A percentile compares a stretch with the other conserved stretches of the same genome.
Evolutionary conservation across 2,329 filamentous ascomycete species (phyloP).

Genomic region (Arthroderma uncinatum): DNA sequence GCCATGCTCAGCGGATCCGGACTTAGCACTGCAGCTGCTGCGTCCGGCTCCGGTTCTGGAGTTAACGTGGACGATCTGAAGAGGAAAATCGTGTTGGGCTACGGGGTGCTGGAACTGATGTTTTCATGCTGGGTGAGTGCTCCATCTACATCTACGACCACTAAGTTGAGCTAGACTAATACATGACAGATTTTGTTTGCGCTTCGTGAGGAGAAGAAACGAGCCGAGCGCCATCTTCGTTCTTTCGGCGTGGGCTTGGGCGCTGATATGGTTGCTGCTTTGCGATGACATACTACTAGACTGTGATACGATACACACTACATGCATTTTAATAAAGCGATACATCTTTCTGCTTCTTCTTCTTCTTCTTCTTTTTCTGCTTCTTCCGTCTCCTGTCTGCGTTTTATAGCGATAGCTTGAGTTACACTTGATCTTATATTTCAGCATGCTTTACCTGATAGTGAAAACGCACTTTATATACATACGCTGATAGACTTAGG

Average conservation of each 20-base stretch:
- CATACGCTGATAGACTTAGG: conserved; percentile 2
- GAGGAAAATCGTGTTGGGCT: conserved; percentile 75
- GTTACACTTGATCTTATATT: neutral
- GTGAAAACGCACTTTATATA: neutral
- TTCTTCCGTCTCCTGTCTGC: neutral
- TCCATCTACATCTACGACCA: neutral
- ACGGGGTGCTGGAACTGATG: conserved; percentile 71
- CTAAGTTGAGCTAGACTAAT: neutral
- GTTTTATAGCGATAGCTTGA: neutral
- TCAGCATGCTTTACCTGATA: neutral
- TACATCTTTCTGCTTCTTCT: neutral
- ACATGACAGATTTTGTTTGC: conserved; percentile 3
- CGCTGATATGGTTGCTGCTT: neutral
- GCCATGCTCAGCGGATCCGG: neutral
- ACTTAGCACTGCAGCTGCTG: neutral
- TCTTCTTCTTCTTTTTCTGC: neutral
- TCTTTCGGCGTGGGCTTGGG: neutral
- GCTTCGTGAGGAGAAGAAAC: conserved; percentile 1
- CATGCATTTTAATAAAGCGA: neutral
- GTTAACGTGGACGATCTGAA: conserved; percentile 54
- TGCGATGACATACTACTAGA: neutral
- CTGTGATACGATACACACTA: neutral
- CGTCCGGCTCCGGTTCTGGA: neutral
- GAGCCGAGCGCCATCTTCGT: neutral
- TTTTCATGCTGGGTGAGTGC: conserved; percentile 70